Evolutionary conservation across 768 basidiomycete genomes (phyloP).

Genomic region (Suillus variegatus): DNA sequence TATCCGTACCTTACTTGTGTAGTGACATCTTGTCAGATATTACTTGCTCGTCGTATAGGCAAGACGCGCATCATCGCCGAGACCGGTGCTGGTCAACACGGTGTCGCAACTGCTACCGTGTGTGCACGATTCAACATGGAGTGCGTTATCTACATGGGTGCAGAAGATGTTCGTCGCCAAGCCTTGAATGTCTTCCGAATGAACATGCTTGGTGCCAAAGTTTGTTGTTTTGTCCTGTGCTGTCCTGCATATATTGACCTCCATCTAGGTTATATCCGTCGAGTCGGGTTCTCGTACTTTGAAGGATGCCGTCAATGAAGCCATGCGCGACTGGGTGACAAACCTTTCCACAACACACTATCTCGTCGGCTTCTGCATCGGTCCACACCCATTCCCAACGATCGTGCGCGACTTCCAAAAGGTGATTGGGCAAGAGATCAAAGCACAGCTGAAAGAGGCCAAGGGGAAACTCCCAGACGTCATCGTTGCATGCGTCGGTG

Average conservation of each 20-base stretch:
- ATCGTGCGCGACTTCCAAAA: conserved; percentile 98
- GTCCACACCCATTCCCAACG: conserved; percentile 98
- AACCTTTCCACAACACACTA: conserved; percentile 94
- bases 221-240: conserved; percentile 24
- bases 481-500: conserved; percentile 96
- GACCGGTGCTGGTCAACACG: conserved; percentile 98
- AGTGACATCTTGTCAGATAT: conserved; percentile 53
- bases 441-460: conserved; percentile 70
- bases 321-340: conserved; percentile 98
- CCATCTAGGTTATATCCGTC: conserved; percentile 82
- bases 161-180: conserved; percentile 95
- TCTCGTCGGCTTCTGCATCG: conserved; percentile 95
- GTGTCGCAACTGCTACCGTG: conserved; percentile 97
- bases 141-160: conserved; percentile 97
- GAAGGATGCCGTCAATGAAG: conserved; percentile 98
- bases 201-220: conserved; percentile 94
- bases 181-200: conserved; percentile 98
- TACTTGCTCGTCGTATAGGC: conserved; percentile 90
- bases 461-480: conserved; percentile 90
- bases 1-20: conserved; percentile 18
- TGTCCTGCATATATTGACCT: not conserved
- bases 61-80: conserved; percentile 98
- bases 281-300: conserved; percentile 91
- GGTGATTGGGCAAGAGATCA: conserved; percentile 94
- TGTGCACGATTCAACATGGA: conserved; percentile 96